Evolutionary conservation across 352 stramenopile species (phyloP).

Genomic region (Phytophthora parvispora): DNA sequence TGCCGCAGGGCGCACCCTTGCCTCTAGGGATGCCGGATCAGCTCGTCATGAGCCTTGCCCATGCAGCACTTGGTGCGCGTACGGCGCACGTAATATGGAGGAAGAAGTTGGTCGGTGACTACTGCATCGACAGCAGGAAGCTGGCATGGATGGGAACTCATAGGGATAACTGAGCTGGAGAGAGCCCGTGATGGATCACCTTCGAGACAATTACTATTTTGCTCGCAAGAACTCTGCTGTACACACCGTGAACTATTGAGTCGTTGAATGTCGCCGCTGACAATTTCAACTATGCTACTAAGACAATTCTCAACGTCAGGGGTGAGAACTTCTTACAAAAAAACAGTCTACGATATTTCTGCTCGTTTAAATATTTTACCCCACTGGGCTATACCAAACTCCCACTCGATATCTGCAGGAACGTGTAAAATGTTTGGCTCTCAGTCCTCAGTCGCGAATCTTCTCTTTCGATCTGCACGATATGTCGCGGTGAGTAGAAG

Average conservation of each 20-base stretch:
- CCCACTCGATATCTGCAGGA: constrained; percentile 18
- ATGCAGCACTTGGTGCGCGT: not conserved
- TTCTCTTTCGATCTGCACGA: constrained; percentile 26
- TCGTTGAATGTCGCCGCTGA: too few relatives aligned
- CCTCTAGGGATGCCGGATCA: not conserved
- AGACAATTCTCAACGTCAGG: too few relatives aligned
- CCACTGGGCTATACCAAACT: not conserved
- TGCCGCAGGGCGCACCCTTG: not conserved
- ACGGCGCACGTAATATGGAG: not conserved
- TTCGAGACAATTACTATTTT: too few relatives aligned
- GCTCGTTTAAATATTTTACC: constrained; percentile 1
- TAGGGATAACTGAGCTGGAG: too few relatives aligned
- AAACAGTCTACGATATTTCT: too few relatives aligned
- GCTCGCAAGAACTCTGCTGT: too few relatives aligned
- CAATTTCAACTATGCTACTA: too few relatives aligned
- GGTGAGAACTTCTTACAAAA: too few relatives aligned
- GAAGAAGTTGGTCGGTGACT: not conserved
- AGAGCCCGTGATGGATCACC: too few relatives aligned
- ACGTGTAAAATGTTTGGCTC: constrained; percentile 20
- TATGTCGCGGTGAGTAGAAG: constrained; percentile 23
- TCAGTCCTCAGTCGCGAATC: constrained; percentile 13
- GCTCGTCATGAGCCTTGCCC: not conserved
- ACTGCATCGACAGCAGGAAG: not conserved
- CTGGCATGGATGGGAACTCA: too few relatives aligned
- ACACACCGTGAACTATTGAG: too few relatives aligned